Conservation (phyloP, 805 yeast species). For the Candida saitoana region DNA sequence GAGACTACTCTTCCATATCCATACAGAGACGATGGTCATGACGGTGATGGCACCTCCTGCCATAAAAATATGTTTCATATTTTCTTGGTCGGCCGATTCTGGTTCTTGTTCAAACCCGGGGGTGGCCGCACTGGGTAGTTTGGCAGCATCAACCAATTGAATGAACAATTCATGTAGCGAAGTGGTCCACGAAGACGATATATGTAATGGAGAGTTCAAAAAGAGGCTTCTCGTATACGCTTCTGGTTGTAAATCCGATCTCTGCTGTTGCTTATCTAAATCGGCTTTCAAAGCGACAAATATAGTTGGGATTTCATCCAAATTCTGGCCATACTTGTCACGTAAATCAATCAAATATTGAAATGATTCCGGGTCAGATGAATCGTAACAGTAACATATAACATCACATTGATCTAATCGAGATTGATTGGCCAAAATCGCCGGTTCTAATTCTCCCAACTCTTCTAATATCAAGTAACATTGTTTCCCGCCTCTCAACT, state of each 20-base stretch:
- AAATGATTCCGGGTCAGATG: conserved; percentile 94
- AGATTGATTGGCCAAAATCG: conserved; percentile 65
- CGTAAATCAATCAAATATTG: conserved; percentile 74
- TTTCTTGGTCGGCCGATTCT: conserved; percentile 50
- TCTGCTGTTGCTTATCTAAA: conserved; percentile 89
- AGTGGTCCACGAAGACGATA: conserved; percentile 85
- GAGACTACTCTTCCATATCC: conserved; percentile 53
- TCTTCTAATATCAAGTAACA: conserved; percentile 90
- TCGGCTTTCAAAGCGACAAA: conserved; percentile 95
- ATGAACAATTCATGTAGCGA: conserved; percentile 81
- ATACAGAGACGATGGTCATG: conserved; percentile 57
- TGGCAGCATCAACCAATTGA: conserved; percentile 85
- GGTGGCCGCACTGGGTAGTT: conserved; percentile 70
- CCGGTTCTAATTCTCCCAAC: conserved; percentile 80
- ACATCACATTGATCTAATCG: conserved; percentile 86
- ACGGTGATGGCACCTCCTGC: conserved; percentile 71
- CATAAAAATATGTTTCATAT: conserved; percentile 50
- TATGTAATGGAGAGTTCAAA: conserved; percentile 82
- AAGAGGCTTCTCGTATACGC: conserved; percentile 64
- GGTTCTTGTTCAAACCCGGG: conserved; percentile 64
- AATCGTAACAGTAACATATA: conserved; percentile 83
- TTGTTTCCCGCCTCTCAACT: conserved; percentile 90
- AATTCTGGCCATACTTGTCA: conserved; percentile 50
- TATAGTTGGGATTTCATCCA: conserved; percentile 69
- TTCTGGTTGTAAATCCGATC: conserved; percentile 84